Evolutionary conservation across 345 rosid species (phyloP).

Genomic region (Euphorbia tirucalli): DNA sequence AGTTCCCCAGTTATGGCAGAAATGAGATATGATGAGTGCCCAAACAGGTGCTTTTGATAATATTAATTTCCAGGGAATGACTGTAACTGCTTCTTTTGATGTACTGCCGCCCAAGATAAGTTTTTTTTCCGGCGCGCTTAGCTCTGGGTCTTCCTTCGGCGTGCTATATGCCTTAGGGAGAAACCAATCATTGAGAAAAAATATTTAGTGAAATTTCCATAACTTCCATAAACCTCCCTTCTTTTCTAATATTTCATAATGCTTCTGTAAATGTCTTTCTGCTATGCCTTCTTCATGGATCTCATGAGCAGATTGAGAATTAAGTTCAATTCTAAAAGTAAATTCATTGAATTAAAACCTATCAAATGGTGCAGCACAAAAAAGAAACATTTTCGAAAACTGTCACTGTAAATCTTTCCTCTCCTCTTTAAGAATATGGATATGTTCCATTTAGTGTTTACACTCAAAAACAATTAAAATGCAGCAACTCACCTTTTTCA

Average conservation of each 20-base stretch:
- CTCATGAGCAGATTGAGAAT: neutral
- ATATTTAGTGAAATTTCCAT: conserved; percentile 12
- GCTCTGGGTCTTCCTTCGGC: conserved; percentile 76
- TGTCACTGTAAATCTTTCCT: too few relatives aligned
- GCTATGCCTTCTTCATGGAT: neutral
- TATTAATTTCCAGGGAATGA: conserved; percentile 92
- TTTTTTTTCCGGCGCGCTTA: conserved; percentile 59
- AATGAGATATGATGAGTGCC: conserved; percentile 94
- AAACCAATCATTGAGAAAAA: conserved; percentile 26
- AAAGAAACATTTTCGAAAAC: neutral
- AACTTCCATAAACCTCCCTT: conserved; percentile 12
- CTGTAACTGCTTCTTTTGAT: conserved; percentile 76
- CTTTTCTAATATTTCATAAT: neutral
- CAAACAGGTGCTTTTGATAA: conserved; percentile 92
- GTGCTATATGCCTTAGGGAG: conserved; percentile 78
- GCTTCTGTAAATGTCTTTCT: neutral
- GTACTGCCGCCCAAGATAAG: conserved; percentile 58
- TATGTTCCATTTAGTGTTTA: neutral
- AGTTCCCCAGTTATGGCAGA: conserved; percentile 99
- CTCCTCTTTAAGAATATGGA: neutral
- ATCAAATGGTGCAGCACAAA: neutral
- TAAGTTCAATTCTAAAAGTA: neutral
- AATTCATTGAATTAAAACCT: neutral
- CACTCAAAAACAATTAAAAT: neutral
- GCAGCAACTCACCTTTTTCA: conserved; percentile 48